Conservation (phyloP, 1,139 yeast species). For the Lodderomyces beijingensis region DNA sequence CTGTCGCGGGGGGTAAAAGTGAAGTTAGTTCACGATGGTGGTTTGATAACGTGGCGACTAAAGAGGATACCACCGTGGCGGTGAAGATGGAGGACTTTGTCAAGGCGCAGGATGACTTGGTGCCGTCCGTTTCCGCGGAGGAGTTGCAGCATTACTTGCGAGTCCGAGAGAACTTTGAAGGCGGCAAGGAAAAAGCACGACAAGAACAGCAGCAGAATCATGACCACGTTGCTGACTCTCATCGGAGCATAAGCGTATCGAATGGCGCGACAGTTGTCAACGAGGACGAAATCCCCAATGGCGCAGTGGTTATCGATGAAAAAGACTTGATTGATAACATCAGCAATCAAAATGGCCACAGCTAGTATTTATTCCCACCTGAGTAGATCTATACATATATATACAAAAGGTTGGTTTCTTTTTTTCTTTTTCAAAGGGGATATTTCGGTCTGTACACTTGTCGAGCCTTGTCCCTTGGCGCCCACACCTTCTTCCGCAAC, state of each 20-base stretch:
- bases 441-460: slow-evolving; percentile 11
- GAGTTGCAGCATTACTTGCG: slow-evolving; percentile 78
- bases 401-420: background rate
- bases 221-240: no score
- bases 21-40: slow-evolving; percentile 73
- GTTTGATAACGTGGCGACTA: slow-evolving; percentile 80
- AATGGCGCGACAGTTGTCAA: no score
- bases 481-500: slow-evolving; percentile 8
- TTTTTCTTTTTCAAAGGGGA: background rate
- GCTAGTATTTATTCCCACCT: background rate
- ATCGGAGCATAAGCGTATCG: no score
- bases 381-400: slow-evolving; percentile 1
- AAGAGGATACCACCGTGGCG: slow-evolving; percentile 61
- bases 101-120: slow-evolving; percentile 65
- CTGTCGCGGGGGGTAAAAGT: slow-evolving; percentile 23
- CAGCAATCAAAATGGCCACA: slow-evolving; percentile 3
- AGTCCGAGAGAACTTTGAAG: slow-evolving; percentile 78
- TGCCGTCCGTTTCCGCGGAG: slow-evolving; percentile 84
- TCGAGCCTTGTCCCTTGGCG: slow-evolving; percentile 5
- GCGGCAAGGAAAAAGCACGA: slow-evolving; percentile 35
- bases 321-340: background rate
- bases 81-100: slow-evolving; percentile 72
- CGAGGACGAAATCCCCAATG: slow-evolving; percentile 2
- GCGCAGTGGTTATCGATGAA: slow-evolving; percentile 1
- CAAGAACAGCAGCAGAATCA: no score